Percentiles rank a stretch among this genome's conserved stretches.
Conservation (phyloP, 1,284 basidiomycete genomes). For the Naganishia liquefaciens region DNA sequence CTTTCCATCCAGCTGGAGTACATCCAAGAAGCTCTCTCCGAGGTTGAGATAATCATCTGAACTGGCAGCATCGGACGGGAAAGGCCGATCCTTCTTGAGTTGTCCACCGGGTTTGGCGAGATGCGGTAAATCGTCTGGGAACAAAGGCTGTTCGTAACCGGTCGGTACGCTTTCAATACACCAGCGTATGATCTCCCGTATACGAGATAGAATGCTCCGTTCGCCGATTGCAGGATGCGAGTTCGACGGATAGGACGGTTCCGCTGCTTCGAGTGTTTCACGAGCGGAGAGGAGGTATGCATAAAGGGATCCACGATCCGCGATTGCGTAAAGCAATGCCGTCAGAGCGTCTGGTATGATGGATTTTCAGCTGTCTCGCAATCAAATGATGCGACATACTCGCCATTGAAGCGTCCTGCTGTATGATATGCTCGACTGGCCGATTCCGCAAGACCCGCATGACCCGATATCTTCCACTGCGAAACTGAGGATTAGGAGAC, state of each 20-base stretch:
- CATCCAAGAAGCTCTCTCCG: neutral
- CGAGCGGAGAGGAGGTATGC: constrained; percentile 14
- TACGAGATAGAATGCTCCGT: neutral
- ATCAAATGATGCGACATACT: neutral
- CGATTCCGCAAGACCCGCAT: constrained; percentile 23
- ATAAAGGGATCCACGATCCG: constrained; percentile 23
- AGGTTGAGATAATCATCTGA: constrained; percentile 9
- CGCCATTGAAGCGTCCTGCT: constrained; percentile 11
- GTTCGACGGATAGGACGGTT: neutral
- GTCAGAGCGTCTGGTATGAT: neutral
- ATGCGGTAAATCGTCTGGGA: neutral
- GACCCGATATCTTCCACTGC: constrained; percentile 22
- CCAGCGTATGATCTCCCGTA: constrained; percentile 7
- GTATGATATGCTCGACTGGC: constrained; percentile 24
- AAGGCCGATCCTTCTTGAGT: constrained; percentile 1
- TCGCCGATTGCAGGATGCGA: neutral
- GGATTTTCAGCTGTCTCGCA: neutral
- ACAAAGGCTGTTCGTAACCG: constrained; percentile 20
- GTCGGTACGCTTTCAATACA: constrained; percentile 20
- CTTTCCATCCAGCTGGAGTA: constrained; percentile 1
- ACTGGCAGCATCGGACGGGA: neutral
- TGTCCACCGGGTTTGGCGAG: neutral
- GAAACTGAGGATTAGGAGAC: neutral
- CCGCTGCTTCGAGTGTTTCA: neutral
- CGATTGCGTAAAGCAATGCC: constrained; percentile 11